Base-by-base conservation (phyloP, 768 basidiomycete species). In the Hydnomerulius pinastri region DNA sequence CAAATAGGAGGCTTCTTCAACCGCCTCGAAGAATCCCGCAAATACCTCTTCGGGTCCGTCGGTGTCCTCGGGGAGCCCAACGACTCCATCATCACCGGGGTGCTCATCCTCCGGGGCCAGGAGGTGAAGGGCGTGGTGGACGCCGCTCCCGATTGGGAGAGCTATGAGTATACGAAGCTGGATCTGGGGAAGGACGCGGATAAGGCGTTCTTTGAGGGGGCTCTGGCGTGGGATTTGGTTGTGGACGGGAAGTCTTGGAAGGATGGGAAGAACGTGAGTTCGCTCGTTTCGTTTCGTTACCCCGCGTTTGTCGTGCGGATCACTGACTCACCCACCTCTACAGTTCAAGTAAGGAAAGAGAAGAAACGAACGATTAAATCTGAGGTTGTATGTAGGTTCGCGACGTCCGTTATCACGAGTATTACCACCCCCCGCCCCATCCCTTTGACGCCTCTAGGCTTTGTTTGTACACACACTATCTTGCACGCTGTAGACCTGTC, bases 1-100 rank as follows among this genome's bases (percentile, higher is more conserved):
- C 90, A 89, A 71, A 83, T 97, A 64, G 83, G 83, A 51, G 96
- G 96, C 15, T 93, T 96, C 85, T 98, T 95, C 83, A 91, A 95
- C 81, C 92, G 97, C 50, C 85, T 99, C 8, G 97, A 98, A 76
- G 97, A 85, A 9, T 93, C 94, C 20, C 87, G 96, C 72, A 96
- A 97, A 72, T 96, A 97, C 78, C 80, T 95, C 57, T 97, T 98
- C 70, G 96, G 87, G 12, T 95, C 92, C 37, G 70, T 93, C 39
- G 93, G 92, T 68, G 97, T 99, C 18, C 84, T 95, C 51, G 96
- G 97, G 65, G 72, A 73, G 62, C 44, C 77, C 66, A 89, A 90
- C 72, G 77, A 90, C 73, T 90, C 86, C 33, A 48, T 87, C 66
- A 92, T 97, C 73, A 66, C 83, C 38, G 97, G 97, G 65, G 83